Percentiles rank a stretch among this genome's conserved stretches.
Evolutionary conservation across 2,329 filamentous ascomycete species (phyloP).

Genomic region (Colletotrichum tropicale): DNA sequence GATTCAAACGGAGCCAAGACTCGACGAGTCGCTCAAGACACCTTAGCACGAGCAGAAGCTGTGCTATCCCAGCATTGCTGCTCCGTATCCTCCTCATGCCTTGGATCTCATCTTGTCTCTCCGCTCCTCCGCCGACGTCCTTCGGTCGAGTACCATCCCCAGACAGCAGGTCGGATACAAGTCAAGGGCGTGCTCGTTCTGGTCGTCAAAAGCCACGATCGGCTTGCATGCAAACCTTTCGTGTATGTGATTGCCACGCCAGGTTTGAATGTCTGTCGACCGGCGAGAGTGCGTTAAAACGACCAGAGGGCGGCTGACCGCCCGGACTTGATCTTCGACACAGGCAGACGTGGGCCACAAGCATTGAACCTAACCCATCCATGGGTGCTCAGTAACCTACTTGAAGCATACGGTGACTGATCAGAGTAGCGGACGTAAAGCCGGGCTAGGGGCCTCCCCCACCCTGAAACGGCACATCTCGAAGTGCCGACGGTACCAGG

Average conservation of each 20-base stretch:
- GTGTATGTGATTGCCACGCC: not conserved
- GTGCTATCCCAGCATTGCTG: not conserved
- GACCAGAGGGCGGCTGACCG: not conserved
- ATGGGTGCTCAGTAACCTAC: not conserved
- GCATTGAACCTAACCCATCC: not conserved
- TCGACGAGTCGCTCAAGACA: not conserved
- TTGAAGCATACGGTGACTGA: not conserved
- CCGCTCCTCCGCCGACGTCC: not conserved
- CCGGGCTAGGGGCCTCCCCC: not conserved
- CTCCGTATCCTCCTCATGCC: not conserved
- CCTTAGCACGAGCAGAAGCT: not conserved
- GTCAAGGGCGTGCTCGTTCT: not conserved
- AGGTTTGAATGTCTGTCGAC: not conserved
- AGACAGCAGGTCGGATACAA: not conserved
- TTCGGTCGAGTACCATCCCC: not conserved
- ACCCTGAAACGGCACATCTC: not conserved
- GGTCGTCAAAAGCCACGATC: not conserved
- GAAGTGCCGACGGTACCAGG: not conserved
- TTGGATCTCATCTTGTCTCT: not conserved
- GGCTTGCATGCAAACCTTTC: not conserved
- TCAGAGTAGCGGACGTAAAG: not conserved
- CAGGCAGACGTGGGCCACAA: not conserved
- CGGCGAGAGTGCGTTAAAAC: not conserved
- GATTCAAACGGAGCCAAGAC: constrained; percentile 8
- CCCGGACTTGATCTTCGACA: not conserved